Percentiles rank a stretch among this genome's conserved stretches.
Evolutionary conservation across 495 filamentous ascomycete species (phyloP).

Genomic region (Penicillium angulare): DNA sequence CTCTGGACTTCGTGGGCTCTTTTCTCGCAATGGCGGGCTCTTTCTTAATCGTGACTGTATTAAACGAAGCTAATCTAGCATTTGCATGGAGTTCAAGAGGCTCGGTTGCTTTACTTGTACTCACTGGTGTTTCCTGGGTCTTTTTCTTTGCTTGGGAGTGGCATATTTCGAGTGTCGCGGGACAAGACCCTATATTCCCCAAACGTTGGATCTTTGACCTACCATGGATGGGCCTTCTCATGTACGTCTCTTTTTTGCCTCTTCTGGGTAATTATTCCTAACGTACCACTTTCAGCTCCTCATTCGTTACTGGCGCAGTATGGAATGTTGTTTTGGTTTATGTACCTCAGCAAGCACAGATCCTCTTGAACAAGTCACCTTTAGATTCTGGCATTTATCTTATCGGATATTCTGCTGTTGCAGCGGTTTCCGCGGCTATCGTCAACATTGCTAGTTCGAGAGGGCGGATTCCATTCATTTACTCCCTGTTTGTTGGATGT

Average conservation of each 20-base stretch:
- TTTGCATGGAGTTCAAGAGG: slow-evolving; percentile 37
- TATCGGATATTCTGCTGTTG: slow-evolving; percentile 49
- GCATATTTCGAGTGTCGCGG: slow-evolving; percentile 25
- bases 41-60: slow-evolving; percentile 54
- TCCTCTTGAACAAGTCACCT: slow-evolving; percentile 47
- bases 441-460: slow-evolving; percentile 44
- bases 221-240: slow-evolving; percentile 32
- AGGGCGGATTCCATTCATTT: slow-evolving; percentile 44
- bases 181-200: slow-evolving; percentile 37
- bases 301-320: slow-evolving; percentile 47
- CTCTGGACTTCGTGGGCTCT: slow-evolving; percentile 58
- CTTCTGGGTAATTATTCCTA: neutral
- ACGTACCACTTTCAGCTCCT: slow-evolving; percentile 12
- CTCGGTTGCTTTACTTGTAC: slow-evolving; percentile 44
- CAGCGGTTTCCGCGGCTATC: slow-evolving; percentile 49
- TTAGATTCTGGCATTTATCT: slow-evolving; percentile 55
- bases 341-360: slow-evolving; percentile 60
- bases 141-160: slow-evolving; percentile 42
- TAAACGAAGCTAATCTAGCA: slow-evolving; percentile 57
- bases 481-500: slow-evolving; percentile 44
- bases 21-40: slow-evolving; percentile 52
- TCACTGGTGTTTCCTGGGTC: slow-evolving; percentile 31
- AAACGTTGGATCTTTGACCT: slow-evolving; percentile 33
- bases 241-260: slow-evolving; percentile 26
- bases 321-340: slow-evolving; percentile 55